Evolutionary conservation across 2,329 filamentous ascomycete species (phyloP).

Genomic region (Tolypocladium sp.): DNA sequence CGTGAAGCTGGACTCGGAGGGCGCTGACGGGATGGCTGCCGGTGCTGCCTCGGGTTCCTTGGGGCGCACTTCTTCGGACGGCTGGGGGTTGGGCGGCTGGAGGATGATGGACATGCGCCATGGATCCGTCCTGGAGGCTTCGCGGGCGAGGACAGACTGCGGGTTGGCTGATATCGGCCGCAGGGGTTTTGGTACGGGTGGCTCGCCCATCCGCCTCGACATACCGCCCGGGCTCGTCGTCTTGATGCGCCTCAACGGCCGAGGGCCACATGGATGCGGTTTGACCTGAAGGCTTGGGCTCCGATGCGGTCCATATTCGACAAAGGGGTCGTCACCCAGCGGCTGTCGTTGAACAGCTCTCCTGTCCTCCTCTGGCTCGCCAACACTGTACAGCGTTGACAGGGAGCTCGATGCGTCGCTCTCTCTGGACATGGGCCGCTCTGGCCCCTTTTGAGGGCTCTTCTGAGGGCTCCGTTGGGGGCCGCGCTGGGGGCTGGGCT

Average conservation of each 20-base stretch:
- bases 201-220: not conserved
- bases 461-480: slow-evolving; percentile 11
- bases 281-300: slow-evolving; percentile 1
- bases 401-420: slow-evolving; percentile 43
- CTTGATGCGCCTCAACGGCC: slow-evolving; percentile 9
- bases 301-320: slow-evolving; percentile 9
- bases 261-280: slow-evolving; percentile 4
- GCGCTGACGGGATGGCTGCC: slow-evolving; percentile 1
- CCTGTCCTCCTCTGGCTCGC: slow-evolving; percentile 33
- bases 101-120: not conserved
- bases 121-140: not conserved
- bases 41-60: slow-evolving; percentile 3
- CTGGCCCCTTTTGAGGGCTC: slow-evolving; percentile 6
- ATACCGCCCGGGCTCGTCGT: slow-evolving; percentile 12
- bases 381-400: slow-evolving; percentile 48
- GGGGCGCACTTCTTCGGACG: slow-evolving; percentile 8
- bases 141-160: slow-evolving; percentile 3
- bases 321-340: slow-evolving; percentile 22
- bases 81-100: slow-evolving; percentile 3
- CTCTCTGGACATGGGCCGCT: slow-evolving; percentile 22
- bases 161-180: slow-evolving; percentile 13
- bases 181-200: slow-evolving; percentile 4
- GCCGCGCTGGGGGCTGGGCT: slow-evolving; percentile 10
- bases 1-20: slow-evolving; percentile 14
- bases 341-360: not conserved